Conservation (phyloP, 2,329 filamentous ascomycete species). For the Cladosporium colombiae region DNA sequence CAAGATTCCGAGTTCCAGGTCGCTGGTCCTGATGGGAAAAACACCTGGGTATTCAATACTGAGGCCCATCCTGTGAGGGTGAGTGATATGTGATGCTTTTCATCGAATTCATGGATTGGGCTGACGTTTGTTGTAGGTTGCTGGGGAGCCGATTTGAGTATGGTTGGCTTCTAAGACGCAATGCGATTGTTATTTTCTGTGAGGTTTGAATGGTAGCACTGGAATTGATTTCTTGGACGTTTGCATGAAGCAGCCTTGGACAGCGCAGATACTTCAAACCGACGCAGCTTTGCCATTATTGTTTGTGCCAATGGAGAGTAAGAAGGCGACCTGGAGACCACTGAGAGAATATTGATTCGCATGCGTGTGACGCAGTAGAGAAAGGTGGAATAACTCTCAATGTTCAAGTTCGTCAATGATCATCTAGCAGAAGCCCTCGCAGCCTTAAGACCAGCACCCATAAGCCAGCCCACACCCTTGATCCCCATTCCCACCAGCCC, state of each 20-base stretch:
- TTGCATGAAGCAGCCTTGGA: too few relatives aligned
- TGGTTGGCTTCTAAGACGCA: not conserved
- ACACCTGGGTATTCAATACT: slow-evolving; percentile 64
- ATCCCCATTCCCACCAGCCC: slow-evolving; percentile 44
- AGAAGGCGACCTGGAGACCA: not conserved
- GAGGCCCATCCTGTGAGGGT: slow-evolving; percentile 64
- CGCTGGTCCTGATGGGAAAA: slow-evolving; percentile 36
- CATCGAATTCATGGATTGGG: not conserved
- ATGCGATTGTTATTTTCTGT: not conserved
- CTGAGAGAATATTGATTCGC: not conserved
- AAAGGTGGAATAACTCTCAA: not conserved
- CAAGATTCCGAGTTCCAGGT: slow-evolving; percentile 22
- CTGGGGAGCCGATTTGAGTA: not conserved
- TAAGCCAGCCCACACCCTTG: slow-evolving; percentile 45
- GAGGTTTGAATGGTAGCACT: not conserved
- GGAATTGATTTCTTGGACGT: not conserved
- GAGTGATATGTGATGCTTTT: not conserved
- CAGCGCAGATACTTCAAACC: not conserved
- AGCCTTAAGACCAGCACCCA: slow-evolving; percentile 45
- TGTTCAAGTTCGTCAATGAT: not conserved
- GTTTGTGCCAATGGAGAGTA: too few relatives aligned
- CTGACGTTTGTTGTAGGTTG: not conserved
- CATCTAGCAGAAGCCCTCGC: slow-evolving; percentile 27
- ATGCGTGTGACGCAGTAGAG: not conserved
- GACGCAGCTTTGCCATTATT: not conserved